phyloP scores from a whole-genome alignment of 257 asterid species.

The Fraxinus excelsior region DNA sequence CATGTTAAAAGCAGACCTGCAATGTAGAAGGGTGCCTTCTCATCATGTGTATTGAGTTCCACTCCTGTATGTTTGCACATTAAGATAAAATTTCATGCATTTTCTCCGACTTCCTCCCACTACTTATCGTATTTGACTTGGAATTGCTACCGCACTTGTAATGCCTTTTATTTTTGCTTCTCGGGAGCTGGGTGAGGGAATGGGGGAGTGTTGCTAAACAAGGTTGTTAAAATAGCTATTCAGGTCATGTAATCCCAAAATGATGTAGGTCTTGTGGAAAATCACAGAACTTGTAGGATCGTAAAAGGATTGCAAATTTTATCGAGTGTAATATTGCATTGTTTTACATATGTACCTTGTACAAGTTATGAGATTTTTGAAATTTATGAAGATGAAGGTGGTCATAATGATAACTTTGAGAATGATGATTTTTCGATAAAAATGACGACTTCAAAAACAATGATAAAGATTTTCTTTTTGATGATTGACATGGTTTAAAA shows the following conservation, averaged over 20 bases:
- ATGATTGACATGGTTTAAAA: background rate
- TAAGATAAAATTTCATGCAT: too few species aligned
- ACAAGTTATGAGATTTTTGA: background rate
- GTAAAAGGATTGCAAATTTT: background rate
- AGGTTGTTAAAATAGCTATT: background rate
- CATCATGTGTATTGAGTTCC: too few species aligned
- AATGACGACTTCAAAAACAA: too few species aligned
- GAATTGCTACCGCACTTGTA: background rate
- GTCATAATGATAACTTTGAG: background rate
- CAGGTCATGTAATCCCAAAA: too few species aligned
- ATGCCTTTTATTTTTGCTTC: background rate
- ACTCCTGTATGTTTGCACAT: too few species aligned
- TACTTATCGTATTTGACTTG: background rate
- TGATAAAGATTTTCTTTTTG: background rate
- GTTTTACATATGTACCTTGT: background rate
- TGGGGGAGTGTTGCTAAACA: background rate
- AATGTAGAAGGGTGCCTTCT: too few species aligned
- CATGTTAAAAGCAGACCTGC: too few species aligned
- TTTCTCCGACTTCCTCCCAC: too few species aligned
- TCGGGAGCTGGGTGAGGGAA: too few species aligned
- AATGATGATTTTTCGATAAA: too few species aligned
- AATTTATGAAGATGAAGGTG: background rate
- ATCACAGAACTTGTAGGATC: background rate
- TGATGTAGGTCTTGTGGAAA: background rate
- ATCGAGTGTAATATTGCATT: background rate